Conservation (phyloP, 2,329 filamentous ascomycete species). For the Ophiocordyceps sinensis region DNA sequence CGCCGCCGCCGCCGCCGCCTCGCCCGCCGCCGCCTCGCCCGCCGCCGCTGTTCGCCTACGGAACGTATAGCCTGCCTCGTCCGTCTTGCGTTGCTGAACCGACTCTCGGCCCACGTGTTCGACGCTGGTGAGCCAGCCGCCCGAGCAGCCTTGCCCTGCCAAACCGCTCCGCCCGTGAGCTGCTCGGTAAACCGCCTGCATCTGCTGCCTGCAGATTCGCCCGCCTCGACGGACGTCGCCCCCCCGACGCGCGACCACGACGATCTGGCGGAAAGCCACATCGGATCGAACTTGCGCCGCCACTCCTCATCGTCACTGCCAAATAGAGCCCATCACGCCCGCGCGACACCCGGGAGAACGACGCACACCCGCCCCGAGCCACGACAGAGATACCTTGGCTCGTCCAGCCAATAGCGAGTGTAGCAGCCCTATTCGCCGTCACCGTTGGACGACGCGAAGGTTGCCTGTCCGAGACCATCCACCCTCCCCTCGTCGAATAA, state of each 20-base stretch:
- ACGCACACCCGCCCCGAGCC: neutral
- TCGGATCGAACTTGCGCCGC: neutral
- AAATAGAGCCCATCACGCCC: neutral
- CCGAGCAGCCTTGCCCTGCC: constrained; percentile 1
- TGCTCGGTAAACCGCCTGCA: neutral
- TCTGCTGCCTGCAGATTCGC: neutral
- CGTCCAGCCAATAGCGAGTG: neutral
- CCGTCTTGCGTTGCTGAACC: neutral
- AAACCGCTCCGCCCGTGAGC: neutral
- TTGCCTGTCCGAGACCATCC: constrained; percentile 4
- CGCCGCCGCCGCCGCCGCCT: neutral
- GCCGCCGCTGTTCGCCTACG: neutral
- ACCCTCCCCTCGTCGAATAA: constrained; percentile 2
- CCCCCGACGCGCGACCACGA: neutral
- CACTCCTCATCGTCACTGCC: neutral
- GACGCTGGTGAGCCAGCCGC: constrained; percentile 1
- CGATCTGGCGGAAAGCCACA: constrained; percentile 1
- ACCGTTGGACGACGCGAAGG: constrained; percentile 6
- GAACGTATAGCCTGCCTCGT: neutral
- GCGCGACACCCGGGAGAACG: neutral
- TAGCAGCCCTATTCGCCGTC: neutral
- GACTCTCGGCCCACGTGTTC: constrained; percentile 1
- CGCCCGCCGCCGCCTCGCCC: neutral
- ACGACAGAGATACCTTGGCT: neutral
- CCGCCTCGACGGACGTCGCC: constrained; percentile 1